Conservation (phyloP, 2,329 filamentous ascomycete species). For the Apiospora rasikravindrae region DNA sequence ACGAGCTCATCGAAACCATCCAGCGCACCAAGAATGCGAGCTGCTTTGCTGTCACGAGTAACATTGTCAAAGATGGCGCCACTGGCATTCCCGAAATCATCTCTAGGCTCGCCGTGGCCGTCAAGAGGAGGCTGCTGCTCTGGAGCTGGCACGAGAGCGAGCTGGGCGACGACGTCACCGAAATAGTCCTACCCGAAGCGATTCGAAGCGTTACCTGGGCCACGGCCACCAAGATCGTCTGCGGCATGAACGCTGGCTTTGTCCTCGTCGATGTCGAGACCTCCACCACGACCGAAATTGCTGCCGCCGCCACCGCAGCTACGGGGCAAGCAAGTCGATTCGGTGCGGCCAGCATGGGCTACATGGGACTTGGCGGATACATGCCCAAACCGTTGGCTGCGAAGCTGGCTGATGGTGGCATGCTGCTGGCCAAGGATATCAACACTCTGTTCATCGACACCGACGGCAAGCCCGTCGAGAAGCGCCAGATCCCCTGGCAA, state of each 20-base stretch:
- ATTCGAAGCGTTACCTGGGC: constrained; percentile 93
- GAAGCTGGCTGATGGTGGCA: constrained; percentile 79
- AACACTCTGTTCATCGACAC: constrained; percentile 92
- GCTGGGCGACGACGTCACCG: constrained; percentile 23
- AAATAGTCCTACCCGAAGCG: constrained; percentile 67
- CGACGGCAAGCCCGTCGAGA: constrained; percentile 80
- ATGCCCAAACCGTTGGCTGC: constrained; percentile 89
- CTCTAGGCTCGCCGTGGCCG: constrained; percentile 86
- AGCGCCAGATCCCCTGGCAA: constrained; percentile 90
- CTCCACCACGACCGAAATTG: constrained; percentile 78
- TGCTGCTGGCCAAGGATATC: constrained; percentile 96
- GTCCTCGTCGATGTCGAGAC: constrained; percentile 84
- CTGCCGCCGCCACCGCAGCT: constrained; percentile 70
- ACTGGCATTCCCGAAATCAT: constrained; percentile 94
- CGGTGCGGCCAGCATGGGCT: constrained; percentile 89
- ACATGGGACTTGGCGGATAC: constrained; percentile 92
- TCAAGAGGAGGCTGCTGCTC: constrained; percentile 85
- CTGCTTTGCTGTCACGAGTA: constrained; percentile 91
- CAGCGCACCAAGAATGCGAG: constrained; percentile 85
- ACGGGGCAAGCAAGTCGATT: constrained; percentile 73
- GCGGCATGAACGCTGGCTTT: constrained; percentile 90
- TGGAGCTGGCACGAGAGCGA: constrained; percentile 77
- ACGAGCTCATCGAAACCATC: constrained; percentile 79
- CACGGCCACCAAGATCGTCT: constrained; percentile 82
- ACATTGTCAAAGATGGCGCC: constrained; percentile 87